A percentile compares a stretch with the other conserved stretches of the same genome.
These are phyloP conservation scores for Cyphellophora attinorum DNA, from an alignment of 2,329 filamentous ascomycete species.

Conservation along the genomic window DNA sequence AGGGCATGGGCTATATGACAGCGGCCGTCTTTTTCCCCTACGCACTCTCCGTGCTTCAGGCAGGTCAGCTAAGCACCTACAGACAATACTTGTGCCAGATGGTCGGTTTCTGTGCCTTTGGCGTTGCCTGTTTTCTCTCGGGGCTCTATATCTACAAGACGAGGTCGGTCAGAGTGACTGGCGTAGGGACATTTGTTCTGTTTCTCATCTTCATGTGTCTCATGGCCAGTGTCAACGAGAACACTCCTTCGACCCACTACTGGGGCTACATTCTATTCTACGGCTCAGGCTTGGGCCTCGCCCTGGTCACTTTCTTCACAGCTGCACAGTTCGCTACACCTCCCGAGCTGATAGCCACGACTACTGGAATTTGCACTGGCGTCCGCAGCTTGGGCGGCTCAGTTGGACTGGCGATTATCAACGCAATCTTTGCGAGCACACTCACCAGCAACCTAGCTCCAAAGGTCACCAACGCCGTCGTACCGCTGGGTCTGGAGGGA, in stretches of 20 bases:
- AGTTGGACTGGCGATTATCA: slow-evolving; percentile 3
- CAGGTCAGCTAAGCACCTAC: slow-evolving; percentile 5
- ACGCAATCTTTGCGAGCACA: slow-evolving; percentile 4
- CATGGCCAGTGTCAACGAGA: slow-evolving; percentile 5
- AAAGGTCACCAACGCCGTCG: slow-evolving; percentile 5
- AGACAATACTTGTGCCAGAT: slow-evolving; percentile 6
- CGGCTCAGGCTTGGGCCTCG: slow-evolving; percentile 5
- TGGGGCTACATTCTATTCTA: slow-evolving; percentile 10
- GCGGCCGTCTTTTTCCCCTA: slow-evolving; percentile 5
- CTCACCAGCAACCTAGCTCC: slow-evolving; percentile 4
- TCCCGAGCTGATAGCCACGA: slow-evolving; percentile 4
- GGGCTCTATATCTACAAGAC: slow-evolving; percentile 8
- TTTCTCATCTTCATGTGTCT: slow-evolving; percentile 5
- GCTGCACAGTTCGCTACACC: slow-evolving; percentile 9
- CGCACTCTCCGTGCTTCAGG: slow-evolving; percentile 4
- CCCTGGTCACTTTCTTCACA: slow-evolving; percentile 7
- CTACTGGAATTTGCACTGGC: slow-evolving; percentile 3
- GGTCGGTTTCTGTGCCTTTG: slow-evolving; percentile 7
- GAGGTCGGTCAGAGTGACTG: slow-evolving; percentile 5
- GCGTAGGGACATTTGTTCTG: slow-evolving; percentile 3
- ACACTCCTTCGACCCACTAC: slow-evolving; percentile 5
- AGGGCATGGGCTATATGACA: slow-evolving; percentile 5
- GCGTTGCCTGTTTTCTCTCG: slow-evolving; percentile 2
- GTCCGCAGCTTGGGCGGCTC: slow-evolving; percentile 4
- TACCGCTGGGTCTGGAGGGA: slow-evolving; percentile 3